These are phyloP conservation scores for Trypanosoma melophagium DNA, from an alignment of 208 protist genomes.

Conservation along the genomic window DNA sequence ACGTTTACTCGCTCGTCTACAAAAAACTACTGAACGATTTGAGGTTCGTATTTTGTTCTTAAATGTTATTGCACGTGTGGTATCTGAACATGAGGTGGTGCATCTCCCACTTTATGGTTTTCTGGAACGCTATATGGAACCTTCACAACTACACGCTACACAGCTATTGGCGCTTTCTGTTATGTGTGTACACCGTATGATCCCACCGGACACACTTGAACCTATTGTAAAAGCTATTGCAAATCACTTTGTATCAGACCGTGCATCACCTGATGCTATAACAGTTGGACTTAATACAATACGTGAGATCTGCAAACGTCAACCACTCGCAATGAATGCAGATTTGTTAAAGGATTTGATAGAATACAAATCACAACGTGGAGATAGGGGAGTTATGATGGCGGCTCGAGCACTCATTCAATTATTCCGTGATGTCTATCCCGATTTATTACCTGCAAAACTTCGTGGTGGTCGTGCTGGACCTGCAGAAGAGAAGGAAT, in stretches of 20 bases:
- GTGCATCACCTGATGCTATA: slow-evolving; percentile 91
- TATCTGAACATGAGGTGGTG: slow-evolving; percentile 95
- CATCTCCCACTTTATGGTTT: slow-evolving; percentile 97
- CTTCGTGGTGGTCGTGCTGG: slow-evolving; percentile 78
- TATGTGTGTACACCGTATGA: slow-evolving; percentile 94
- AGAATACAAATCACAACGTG: slow-evolving; percentile 91
- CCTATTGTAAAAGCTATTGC: slow-evolving; percentile 93
- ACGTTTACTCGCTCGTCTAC: slow-evolving; percentile 91
- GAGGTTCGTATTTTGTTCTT: slow-evolving; percentile 95
- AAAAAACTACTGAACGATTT: slow-evolving; percentile 93
- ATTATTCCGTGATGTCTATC: slow-evolving; percentile 94
- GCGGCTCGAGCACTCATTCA: slow-evolving; percentile 94
- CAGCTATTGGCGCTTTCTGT: slow-evolving; percentile 93
- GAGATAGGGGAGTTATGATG: slow-evolving; percentile 96
- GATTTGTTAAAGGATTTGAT: slow-evolving; percentile 93
- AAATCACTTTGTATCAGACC: slow-evolving; percentile 96
- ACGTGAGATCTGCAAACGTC: slow-evolving; percentile 94
- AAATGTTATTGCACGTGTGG: slow-evolving; percentile 94
- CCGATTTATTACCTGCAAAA: slow-evolving; percentile 94
- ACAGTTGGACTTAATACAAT: slow-evolving; percentile 97
- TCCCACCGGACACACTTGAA: slow-evolving; percentile 93
- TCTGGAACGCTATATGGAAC: slow-evolving; percentile 95
- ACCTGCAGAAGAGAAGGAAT: slow-evolving; percentile 16
- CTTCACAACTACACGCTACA: slow-evolving; percentile 95
- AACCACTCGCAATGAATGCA: slow-evolving; percentile 93